Base-by-base conservation (phyloP, 2,329 filamentous ascomycete genomes). In the Colletotrichum navitas region DNA sequence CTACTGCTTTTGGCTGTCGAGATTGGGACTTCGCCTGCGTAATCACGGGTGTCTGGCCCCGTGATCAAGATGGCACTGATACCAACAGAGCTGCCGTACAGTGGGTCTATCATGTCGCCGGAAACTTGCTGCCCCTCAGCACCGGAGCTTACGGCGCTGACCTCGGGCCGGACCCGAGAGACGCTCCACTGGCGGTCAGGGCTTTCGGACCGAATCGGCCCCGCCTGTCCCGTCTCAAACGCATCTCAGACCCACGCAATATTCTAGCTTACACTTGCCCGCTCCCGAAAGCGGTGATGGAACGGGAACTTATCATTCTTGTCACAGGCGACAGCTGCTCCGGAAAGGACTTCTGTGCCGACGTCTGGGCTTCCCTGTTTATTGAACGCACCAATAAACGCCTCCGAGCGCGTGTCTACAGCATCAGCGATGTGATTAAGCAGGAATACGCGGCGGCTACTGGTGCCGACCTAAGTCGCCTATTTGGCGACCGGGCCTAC, bases 1-100 rank as follows among this genome's bases (percentile, higher is more conserved):
- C 81, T 34, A 88, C 86, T 68, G 89, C 89, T 64, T 91, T 92
- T 65, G 89, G 90, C 55, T 90, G 86, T 80, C 86, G 89, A 78
- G 83, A 89, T 77, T 92, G 89, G 89, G 83, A 88, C 41, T 91
- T 87, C 80, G 89, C 89, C 56, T 92, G 89, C 74, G 87, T 91
- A 5, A 76, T 92, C 52, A 91, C 89, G 6, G 89, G 87, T 34
- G 85, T 90, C 68, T 92, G 89, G 89, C 81, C 82, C 2, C 86
- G 88, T 21, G 81, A 86, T 12, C 77, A 87, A 77, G 87, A 90
- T 73, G 83, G 77, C 54, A 85, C 82, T 0, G 78, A 81, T 56
- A 49, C 73, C 14, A 81, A 85, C 72, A 79, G 70, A 72, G 76
- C 76, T 66, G 81, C 78, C 2, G 76, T 86, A 4, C 66, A 76